Percentiles rank a stretch among this genome's conserved stretches.
Conservation (phyloP, 1,139 yeast genomes). For the Nakaseomyces delphensis region DNA sequence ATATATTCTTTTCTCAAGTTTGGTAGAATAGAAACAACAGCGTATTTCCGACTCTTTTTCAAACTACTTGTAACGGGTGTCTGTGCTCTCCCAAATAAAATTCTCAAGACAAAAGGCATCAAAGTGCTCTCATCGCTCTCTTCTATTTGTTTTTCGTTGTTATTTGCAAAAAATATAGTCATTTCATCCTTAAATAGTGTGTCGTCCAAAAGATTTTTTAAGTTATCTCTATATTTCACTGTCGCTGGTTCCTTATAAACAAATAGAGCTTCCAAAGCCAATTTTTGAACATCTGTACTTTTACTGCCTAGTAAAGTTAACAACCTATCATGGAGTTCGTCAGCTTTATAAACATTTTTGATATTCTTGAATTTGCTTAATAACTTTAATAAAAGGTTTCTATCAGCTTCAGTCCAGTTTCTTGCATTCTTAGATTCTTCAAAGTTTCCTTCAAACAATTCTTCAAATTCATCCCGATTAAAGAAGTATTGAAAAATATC, state of each 20-base stretch:
- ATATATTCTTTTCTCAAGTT: slow-evolving; percentile 50
- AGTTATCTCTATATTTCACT: slow-evolving; percentile 61
- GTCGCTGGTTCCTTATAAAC: slow-evolving; percentile 53
- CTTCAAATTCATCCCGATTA: slow-evolving; percentile 13
- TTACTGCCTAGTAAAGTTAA: slow-evolving; percentile 56
- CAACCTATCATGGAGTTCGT: slow-evolving; percentile 46
- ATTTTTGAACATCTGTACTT: slow-evolving; percentile 53
- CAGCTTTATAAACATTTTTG: slow-evolving; percentile 43
- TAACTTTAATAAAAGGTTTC: slow-evolving; percentile 49
- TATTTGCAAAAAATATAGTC: slow-evolving; percentile 47
- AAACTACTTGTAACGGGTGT: slow-evolving; percentile 49
- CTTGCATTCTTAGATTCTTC: slow-evolving; percentile 27
- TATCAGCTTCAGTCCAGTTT: slow-evolving; percentile 55
- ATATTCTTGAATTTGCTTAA: slow-evolving; percentile 61
- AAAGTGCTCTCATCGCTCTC: slow-evolving; percentile 46
- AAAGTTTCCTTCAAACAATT: slow-evolving; percentile 21
- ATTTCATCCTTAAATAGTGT: slow-evolving; percentile 80
- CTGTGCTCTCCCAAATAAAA: slow-evolving; percentile 82
- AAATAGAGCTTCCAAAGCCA: slow-evolving; percentile 65
- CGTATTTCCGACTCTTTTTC: slow-evolving; percentile 64
- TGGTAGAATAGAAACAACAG: slow-evolving; percentile 66
- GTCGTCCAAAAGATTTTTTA: slow-evolving; percentile 72
- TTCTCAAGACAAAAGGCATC: slow-evolving; percentile 67
- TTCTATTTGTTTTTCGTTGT: slow-evolving; percentile 51
- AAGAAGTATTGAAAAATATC: slow-evolving; percentile 51